Base-by-base conservation (phyloP, 2,329 filamentous ascomycete genomes). In the Fusarium mangiferae region DNA sequence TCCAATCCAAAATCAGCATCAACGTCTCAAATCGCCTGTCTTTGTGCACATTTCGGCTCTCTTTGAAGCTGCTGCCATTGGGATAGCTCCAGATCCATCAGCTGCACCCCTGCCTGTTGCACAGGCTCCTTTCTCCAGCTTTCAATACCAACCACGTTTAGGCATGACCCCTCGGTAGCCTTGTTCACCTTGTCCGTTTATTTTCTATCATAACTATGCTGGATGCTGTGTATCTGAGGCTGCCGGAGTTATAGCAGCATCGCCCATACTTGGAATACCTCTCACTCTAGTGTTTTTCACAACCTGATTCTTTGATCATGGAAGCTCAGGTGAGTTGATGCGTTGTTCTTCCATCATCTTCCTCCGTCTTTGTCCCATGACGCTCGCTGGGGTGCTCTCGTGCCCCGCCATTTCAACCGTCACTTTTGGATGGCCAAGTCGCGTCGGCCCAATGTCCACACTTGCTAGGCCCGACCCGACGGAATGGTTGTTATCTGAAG, bases 161-260 rank as follows among this genome's bases (percentile, higher is more conserved):
- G 82, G 81, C 80, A 84, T 84, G 83, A 82, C 81, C 80, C 78
- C 78, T 78, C 80, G 80, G 82, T 84, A 84, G 83, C 82, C 81
- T 82, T 75, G 77, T 77, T 78, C 78, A 77, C 77, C 74, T 80
- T 78, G 76, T 75, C 78, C 75, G 74, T 62, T 55, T 68, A 54
- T 62, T 68, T 76, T 73, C 75, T 75, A 76, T 74, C 72, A 78
- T 75, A 79, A 84, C 78, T 81, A 85, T 85, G 84, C 81, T 84
- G 82, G 74, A 84, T 84, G 82, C 78, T 82, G 78, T 74, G 70
- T 78, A 72, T 79, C 79, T 80, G 78, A 80, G 78, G 84, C 83
- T 85, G 83, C 83, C 82, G 72, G 80, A 79, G 75, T 82, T 81
- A 83, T 85, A 85, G 83, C 84, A 84, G 83, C 83, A 77, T 80